phyloP scores from a whole-genome alignment of 768 basidiomycete genomes.

The Tephrocybe rancida region DNA sequence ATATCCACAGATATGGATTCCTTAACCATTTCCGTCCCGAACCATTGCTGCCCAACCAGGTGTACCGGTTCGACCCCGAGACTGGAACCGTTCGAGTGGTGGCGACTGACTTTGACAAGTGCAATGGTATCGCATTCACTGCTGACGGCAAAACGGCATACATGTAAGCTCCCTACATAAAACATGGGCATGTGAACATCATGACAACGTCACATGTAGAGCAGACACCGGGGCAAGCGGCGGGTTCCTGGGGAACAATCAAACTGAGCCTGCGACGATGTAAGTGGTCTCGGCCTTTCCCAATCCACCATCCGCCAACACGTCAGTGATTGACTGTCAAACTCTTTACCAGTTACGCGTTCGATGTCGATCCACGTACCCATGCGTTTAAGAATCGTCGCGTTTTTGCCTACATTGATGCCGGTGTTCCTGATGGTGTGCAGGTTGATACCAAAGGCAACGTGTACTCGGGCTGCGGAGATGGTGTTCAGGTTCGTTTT shows the following conservation, averaged over 20 bases:
- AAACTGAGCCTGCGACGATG: conserved; percentile 70
- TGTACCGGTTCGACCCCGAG: conserved; percentile 74
- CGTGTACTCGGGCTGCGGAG: conserved; percentile 69
- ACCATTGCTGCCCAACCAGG: conserved; percentile 71
- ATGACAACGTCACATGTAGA: conserved; percentile 26
- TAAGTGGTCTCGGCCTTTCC: conserved; percentile 33
- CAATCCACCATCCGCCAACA: neutral
- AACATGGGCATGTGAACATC: neutral
- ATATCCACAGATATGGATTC: conserved; percentile 56
- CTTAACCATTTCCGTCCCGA: conserved; percentile 65
- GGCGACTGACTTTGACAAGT: conserved; percentile 73
- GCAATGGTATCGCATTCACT: conserved; percentile 79
- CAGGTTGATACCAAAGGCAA: conserved; percentile 67
- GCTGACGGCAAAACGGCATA: conserved; percentile 66
- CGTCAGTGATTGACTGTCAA: neutral
- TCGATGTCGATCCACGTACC: conserved; percentile 60
- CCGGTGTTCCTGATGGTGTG: conserved; percentile 69
- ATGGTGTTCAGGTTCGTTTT: conserved; percentile 57
- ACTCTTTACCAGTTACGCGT: conserved; percentile 53
- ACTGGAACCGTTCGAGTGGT: conserved; percentile 69
- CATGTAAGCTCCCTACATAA: conserved; percentile 42
- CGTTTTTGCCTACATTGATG: conserved; percentile 67
- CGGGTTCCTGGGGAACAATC: conserved; percentile 52
- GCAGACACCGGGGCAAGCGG: conserved; percentile 51
- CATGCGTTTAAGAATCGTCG: conserved; percentile 61